These are phyloP conservation scores for Psidium guajava DNA, from an alignment of 345 rosid genomes.

Conservation along the genomic window DNA sequence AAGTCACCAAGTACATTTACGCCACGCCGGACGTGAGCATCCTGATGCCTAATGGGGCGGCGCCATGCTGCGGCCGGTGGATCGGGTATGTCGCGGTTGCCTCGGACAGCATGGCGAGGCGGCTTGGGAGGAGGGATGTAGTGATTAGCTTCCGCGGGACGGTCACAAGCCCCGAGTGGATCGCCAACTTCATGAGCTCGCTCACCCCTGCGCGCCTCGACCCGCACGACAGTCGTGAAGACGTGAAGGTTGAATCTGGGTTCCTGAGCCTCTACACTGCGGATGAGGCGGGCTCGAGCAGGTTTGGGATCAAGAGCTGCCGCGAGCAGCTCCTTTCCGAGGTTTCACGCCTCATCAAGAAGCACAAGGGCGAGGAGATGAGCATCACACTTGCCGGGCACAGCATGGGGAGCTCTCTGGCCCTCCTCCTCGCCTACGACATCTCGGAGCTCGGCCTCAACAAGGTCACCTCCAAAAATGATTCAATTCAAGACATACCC, in stretches of 20 bases:
- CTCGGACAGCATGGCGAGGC: slow-evolving; percentile 32
- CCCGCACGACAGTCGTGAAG: slow-evolving; percentile 44
- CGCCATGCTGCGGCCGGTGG: slow-evolving; percentile 41
- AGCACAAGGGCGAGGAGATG: slow-evolving; percentile 47
- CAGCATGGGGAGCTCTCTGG: slow-evolving; percentile 91
- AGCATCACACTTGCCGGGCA: slow-evolving; percentile 89
- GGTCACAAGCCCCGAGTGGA: slow-evolving; percentile 71
- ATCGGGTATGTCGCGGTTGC: slow-evolving; percentile 77
- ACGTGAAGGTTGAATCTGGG: slow-evolving; percentile 79
- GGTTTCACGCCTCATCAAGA: slow-evolving; percentile 44
- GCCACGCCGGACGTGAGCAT: slow-evolving; percentile 64
- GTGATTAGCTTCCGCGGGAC: slow-evolving; percentile 75
- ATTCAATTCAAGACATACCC: slow-evolving; percentile 19
- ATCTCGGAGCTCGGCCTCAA: slow-evolving; percentile 53
- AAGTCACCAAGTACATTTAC: slow-evolving; percentile 81
- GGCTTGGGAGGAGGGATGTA: slow-evolving; percentile 74
- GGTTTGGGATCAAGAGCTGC: slow-evolving; percentile 71
- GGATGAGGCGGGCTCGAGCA: slow-evolving; percentile 32
- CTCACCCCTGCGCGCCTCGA: slow-evolving; percentile 67
- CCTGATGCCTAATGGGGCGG: slow-evolving; percentile 40
- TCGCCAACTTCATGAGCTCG: slow-evolving; percentile 74
- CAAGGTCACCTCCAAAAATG: background rate
- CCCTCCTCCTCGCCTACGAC: slow-evolving; percentile 78
- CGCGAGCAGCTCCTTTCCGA: slow-evolving; percentile 80
- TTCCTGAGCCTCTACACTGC: slow-evolving; percentile 79